Conservation (phyloP, 495 filamentous ascomycete species). For the Tuber magnatum region DNA sequence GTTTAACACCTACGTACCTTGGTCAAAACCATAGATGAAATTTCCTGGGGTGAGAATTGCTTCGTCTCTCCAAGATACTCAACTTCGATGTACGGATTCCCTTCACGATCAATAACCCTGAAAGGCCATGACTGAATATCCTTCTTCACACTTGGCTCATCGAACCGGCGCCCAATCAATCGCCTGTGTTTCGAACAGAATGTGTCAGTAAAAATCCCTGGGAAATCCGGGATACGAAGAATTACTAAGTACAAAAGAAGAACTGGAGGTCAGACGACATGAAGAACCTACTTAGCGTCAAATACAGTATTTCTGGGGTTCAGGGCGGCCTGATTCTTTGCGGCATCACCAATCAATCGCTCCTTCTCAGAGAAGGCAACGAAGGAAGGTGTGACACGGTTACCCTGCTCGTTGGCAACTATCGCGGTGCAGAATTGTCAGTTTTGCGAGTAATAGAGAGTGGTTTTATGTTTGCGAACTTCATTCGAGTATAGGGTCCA, state of each 20-base stretch:
- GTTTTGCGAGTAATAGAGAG: slow-evolving; percentile 4
- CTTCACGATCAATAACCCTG: slow-evolving; percentile 84
- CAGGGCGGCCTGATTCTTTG: slow-evolving; percentile 99
- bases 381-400: slow-evolving; percentile 96
- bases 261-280: not conserved
- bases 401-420: slow-evolving; percentile 97
- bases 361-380: slow-evolving; percentile 98
- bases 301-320: slow-evolving; percentile 97
- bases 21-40: slow-evolving; percentile 89
- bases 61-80: slow-evolving; percentile 92
- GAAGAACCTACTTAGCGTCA: slow-evolving; percentile 72
- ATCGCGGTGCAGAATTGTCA: slow-evolving; percentile 11
- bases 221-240: not conserved
- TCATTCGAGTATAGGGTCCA: not conserved
- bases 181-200: slow-evolving; percentile 50
- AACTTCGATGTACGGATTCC: slow-evolving; percentile 87
- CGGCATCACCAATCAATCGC: slow-evolving; percentile 96
- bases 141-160: slow-evolving; percentile 93
- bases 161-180: slow-evolving; percentile 89
- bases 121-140: slow-evolving; percentile 98
- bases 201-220: not conserved
- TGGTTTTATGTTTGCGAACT: not conserved
- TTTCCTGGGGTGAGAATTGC: slow-evolving; percentile 94
- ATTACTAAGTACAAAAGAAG: not conserved
- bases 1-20: slow-evolving; percentile 54